phyloP scores from a whole-genome alignment of 2,329 filamentous ascomycete genomes.

The Epicoccum sorghinum region DNA sequence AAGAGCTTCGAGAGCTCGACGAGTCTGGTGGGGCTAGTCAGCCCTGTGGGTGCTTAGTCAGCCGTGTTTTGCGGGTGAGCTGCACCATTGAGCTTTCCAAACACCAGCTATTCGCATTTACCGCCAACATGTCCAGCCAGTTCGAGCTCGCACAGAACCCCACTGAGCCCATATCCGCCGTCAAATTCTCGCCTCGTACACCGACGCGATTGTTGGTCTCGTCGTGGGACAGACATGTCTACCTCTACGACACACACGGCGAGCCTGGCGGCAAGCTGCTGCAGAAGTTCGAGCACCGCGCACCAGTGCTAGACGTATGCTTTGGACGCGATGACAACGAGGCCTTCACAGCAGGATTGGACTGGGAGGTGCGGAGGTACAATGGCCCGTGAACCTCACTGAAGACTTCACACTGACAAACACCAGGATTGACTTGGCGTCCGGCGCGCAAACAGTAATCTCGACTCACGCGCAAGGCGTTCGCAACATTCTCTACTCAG shows the following conservation, averaged over 20 bases:
- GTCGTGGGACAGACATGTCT: conserved; percentile 92
- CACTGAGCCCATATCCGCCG: conserved; percentile 82
- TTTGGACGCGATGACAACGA: conserved; percentile 84
- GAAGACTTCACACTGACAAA: background rate
- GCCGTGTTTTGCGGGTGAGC: conserved; percentile 18
- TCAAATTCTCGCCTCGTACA: conserved; percentile 83
- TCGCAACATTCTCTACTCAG: conserved; percentile 82
- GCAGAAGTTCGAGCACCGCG: conserved; percentile 77
- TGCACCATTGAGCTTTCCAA: conserved; percentile 22
- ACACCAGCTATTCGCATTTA: conserved; percentile 1
- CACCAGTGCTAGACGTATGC: conserved; percentile 88
- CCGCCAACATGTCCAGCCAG: conserved; percentile 57
- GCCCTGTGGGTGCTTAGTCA: conserved; percentile 11
- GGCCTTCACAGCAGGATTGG: conserved; percentile 84
- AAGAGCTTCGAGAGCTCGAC: background rate
- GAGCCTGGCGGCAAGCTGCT: conserved; percentile 68
- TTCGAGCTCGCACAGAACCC: conserved; percentile 84
- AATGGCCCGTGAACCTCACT: conserved; percentile 18
- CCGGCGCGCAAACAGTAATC: conserved; percentile 73
- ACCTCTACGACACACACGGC: conserved; percentile 79
- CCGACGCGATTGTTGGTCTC: conserved; percentile 81
- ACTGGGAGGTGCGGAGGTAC: conserved; percentile 82
- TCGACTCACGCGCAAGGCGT: conserved; percentile 81
- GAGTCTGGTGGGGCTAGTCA: conserved; percentile 9
- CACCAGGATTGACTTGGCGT: conserved; percentile 70